phyloP scores from a whole-genome alignment of 768 basidiomycete genomes.

The Psilocybe cyanescens region DNA sequence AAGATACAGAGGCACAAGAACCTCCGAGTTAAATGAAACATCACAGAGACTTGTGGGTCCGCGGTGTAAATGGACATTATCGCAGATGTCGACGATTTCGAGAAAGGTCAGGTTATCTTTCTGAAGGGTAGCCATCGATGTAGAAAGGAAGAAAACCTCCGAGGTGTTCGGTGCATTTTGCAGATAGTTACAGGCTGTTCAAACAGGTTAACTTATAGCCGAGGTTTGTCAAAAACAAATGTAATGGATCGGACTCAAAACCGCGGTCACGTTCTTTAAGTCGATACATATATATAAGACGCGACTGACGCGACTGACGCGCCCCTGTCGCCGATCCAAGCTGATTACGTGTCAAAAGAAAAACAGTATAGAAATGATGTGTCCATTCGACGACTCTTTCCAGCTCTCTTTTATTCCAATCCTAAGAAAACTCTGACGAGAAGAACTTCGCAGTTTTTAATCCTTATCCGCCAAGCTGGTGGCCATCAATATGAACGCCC shows the following conservation, averaged over 20 bases:
- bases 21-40: conserved; percentile 1
- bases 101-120: conserved; percentile 49
- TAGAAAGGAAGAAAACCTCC: neutral
- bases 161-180: neutral
- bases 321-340: too few species aligned
- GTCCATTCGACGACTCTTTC: too few species aligned
- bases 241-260: too few species aligned
- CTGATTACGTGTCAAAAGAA: too few species aligned
- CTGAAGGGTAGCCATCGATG: conserved; percentile 1
- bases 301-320: too few species aligned
- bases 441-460: too few species aligned
- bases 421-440: too few species aligned
- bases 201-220: neutral
- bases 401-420: too few species aligned
- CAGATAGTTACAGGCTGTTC: neutral
- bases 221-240: too few species aligned
- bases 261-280: neutral
- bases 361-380: too few species aligned
- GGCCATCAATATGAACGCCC: neutral
- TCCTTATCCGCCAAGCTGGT: neutral
- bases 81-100: conserved; percentile 67
- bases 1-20: conserved; percentile 3
- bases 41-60: neutral
- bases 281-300: too few species aligned
- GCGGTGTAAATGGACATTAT: conserved; percentile 48